A percentile compares a stretch with the other conserved stretches of the same genome.
Conservation (phyloP, 257 asterid genomes). For the Sherardia arvensis region DNA sequence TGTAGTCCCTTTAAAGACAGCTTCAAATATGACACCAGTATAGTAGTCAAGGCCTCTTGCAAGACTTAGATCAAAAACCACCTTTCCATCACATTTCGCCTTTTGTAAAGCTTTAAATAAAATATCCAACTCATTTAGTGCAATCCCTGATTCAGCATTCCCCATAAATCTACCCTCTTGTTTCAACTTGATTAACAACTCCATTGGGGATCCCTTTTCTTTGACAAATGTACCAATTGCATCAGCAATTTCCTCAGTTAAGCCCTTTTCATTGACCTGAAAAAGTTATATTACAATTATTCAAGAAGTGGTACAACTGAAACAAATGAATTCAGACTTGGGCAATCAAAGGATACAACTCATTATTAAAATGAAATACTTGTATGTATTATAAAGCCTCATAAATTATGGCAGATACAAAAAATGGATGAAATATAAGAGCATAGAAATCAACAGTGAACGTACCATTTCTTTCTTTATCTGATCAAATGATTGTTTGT, state of each 20-base stretch:
- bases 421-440: background rate
- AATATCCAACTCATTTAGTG: conserved; percentile 73
- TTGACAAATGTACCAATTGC: conserved; percentile 77
- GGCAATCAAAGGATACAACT: background rate
- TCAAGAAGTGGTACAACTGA: too few relatives aligned
- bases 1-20: conserved; percentile 75
- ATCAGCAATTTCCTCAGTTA: conserved; percentile 62
- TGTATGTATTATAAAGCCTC: background rate
- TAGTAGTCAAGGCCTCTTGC: conserved; percentile 99
- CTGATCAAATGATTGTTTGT: conserved; percentile 87
- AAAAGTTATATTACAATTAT: conserved; percentile 1
- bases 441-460: conserved; percentile 5
- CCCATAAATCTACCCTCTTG: conserved; percentile 56
- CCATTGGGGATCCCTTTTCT: conserved; percentile 77
- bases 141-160: conserved; percentile 55
- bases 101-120: conserved; percentile 63
- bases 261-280: conserved; percentile 89
- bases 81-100: conserved; percentile 59
- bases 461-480: conserved; percentile 89
- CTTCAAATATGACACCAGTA: conserved; percentile 94
- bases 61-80: conserved; percentile 90
- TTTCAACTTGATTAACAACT: conserved; percentile 51
- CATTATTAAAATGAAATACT: background rate
- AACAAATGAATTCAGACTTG: background rate
- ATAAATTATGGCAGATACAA: background rate